A percentile compares a stretch with the other conserved stretches of the same genome.
phyloP scores from a whole-genome alignment of 176 grass and related monocot species.

The Melocanna baccifera region DNA sequence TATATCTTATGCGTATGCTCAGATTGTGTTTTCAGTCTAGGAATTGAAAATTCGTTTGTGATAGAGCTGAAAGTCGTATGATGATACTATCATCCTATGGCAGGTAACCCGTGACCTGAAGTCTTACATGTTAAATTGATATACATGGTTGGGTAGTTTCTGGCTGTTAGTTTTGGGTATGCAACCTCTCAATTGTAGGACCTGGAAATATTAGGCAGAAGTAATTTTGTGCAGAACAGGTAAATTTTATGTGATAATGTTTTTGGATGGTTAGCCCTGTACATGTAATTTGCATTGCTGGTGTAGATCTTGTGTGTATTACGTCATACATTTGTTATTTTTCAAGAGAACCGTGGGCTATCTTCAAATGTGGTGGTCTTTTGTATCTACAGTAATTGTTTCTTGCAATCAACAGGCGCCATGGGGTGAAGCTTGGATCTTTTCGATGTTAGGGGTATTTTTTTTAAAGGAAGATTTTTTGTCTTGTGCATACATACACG shows the following conservation, averaged over 20 bases:
- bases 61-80: constrained; percentile 46
- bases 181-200: neutral
- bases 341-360: too few species aligned
- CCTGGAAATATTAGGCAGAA: neutral
- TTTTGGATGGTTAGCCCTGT: neutral
- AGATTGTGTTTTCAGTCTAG: constrained; percentile 24
- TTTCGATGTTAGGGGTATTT: neutral
- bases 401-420: too few species aligned
- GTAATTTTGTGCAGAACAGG: neutral
- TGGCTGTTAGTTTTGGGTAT: neutral
- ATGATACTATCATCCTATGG: constrained; percentile 40
- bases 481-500: too few species aligned
- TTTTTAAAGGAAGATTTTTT: neutral
- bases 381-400: too few species aligned
- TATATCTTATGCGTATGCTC: constrained; percentile 24
- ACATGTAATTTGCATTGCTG: neutral
- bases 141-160: neutral
- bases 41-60: constrained; percentile 12
- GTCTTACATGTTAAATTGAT: constrained; percentile 14
- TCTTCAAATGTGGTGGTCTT: too few species aligned
- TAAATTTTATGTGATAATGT: neutral
- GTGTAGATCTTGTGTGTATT: too few species aligned
- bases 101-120: constrained; percentile 40
- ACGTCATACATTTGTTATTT: too few species aligned
- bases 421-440: too few species aligned